Base-by-base conservation (phyloP, 2,329 filamentous ascomycete species). In the Rhinocladiella similis region DNA sequence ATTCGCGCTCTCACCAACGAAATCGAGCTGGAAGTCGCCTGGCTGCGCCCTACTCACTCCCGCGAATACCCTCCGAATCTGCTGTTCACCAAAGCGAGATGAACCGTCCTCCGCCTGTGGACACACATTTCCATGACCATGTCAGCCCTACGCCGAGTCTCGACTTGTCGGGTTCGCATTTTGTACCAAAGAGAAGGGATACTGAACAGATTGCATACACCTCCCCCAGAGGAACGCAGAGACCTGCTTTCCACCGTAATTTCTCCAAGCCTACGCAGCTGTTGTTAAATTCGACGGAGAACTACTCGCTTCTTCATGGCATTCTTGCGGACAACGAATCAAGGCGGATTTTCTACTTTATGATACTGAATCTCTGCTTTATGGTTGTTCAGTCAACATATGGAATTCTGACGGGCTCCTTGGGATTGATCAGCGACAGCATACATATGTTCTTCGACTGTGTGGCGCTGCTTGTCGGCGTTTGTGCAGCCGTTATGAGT, bases 391-490 rank as follows among this genome's bases (percentile, higher is more conserved):
- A 99, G 68, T 89, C 92, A 39, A 91, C 93, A 60, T 99, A 99
- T 68, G 94, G 94, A 47, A 95, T 94, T 66, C 76, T 94, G 10
- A 97, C 91, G 3, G 92, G 96, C 64, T 99, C 94, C 0, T 78
- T 99, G 4, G 94, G 94, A 2, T 80, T 99, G n/a, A 83, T 99
- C 16, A 96, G 91, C 64, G 94, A 99, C 73, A 97, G 92, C 67
- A 94, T 99, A 61, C 94, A 99, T 75, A 99, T 99, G 94, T 93
- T 99, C 68, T 97, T 99, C 67, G 94, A 99, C 73, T 99, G 94
- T 65, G 86, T 97, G 35, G 94, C 93, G 18, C 81, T 99, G 25
- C 84, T 90, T 1, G 91, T 99, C 35, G 94, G 94, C 10, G 79
- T 99, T 9, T 88, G 93, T 65, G 94, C 94, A 25, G 88, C 93